Percentiles rank a stretch among this genome's conserved stretches.
These are phyloP conservation scores for Trichocomaceae sp. DNA, from an alignment of 2,329 filamentous ascomycete genomes.

Conservation along the genomic window DNA sequence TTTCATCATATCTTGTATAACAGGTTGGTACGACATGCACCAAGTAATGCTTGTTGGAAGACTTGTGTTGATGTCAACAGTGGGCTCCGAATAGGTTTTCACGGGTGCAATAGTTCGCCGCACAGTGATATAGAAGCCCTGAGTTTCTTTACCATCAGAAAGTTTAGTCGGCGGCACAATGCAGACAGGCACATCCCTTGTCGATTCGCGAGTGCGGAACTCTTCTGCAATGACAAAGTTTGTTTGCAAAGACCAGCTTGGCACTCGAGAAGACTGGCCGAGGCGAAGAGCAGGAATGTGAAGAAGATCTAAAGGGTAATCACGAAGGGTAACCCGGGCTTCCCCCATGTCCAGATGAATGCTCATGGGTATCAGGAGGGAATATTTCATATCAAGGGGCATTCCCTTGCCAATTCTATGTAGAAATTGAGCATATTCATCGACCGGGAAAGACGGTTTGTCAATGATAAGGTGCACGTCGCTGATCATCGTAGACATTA, in stretches of 20 bases:
- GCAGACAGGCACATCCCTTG: constrained; percentile 71
- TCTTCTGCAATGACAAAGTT: constrained; percentile 97
- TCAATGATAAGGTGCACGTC: constrained; percentile 82
- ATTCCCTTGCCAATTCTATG: constrained; percentile 93
- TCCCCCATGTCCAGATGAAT: constrained; percentile 87
- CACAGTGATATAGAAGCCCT: constrained; percentile 76
- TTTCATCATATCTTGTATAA: constrained; percentile 99
- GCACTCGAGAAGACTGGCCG: constrained; percentile 69
- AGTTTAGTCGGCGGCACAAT: constrained; percentile 66
- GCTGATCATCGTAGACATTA: constrained; percentile 73
- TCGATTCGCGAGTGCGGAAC: constrained; percentile 72
- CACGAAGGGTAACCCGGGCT: constrained; percentile 73
- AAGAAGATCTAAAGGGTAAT: constrained; percentile 86
- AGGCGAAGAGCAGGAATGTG: constrained; percentile 79
- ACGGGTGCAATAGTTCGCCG: constrained; percentile 87
- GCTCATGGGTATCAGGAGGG: constrained; percentile 82
- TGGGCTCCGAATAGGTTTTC: constrained; percentile 92
- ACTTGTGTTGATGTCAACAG: constrained; percentile 85
- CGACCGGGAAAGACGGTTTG: constrained; percentile 83
- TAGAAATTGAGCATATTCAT: constrained; percentile 75
- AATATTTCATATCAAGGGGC: constrained; percentile 84
- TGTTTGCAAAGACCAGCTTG: constrained; percentile 75
- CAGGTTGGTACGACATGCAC: constrained; percentile 95
- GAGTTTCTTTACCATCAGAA: constrained; percentile 49
- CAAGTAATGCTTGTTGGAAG: constrained; percentile 90